Evolutionary conservation across 1,284 basidiomycete genomes (phyloP).

Genomic region (Ustilago crameri): DNA sequence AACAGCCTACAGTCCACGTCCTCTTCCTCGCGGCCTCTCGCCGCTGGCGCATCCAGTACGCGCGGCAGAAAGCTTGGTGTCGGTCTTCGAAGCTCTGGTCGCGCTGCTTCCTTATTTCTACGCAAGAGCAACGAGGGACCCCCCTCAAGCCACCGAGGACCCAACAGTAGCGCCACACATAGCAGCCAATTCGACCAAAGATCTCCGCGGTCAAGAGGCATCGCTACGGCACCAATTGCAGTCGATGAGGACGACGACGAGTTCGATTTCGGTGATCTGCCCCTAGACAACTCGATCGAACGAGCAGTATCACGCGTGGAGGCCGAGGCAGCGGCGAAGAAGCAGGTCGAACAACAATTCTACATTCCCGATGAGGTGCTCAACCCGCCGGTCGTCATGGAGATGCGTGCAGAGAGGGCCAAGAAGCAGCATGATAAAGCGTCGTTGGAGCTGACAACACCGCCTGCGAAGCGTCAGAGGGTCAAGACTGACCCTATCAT

Average conservation of each 20-base stretch:
- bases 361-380: not conserved
- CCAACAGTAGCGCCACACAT: conserved; percentile 2
- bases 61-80: conserved; percentile 29
- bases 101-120: conserved; percentile 20
- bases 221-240: conserved; percentile 10
- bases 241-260: conserved; percentile 21
- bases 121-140: conserved; percentile 20
- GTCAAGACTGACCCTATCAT: conserved; percentile 17
- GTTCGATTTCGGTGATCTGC: conserved; percentile 24
- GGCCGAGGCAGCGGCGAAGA: conserved; percentile 19
- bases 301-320: conserved; percentile 16
- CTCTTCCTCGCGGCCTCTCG: conserved; percentile 25
- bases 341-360: not conserved
- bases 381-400: not conserved
- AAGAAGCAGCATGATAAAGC: not conserved
- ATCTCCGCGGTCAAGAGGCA: conserved; percentile 26
- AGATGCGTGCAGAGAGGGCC: not conserved
- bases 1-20: conserved; percentile 6
- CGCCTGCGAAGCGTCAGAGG: not conserved
- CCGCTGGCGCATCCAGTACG: conserved; percentile 1
- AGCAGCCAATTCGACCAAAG: conserved; percentile 3
- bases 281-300: conserved; percentile 33
- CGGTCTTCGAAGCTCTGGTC: conserved; percentile 18
- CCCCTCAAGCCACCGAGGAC: not conserved
- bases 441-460: conserved; percentile 7